phyloP scores from a whole-genome alignment of 495 filamentous ascomycete species.

The Hypoxylon lenormandii region DNA sequence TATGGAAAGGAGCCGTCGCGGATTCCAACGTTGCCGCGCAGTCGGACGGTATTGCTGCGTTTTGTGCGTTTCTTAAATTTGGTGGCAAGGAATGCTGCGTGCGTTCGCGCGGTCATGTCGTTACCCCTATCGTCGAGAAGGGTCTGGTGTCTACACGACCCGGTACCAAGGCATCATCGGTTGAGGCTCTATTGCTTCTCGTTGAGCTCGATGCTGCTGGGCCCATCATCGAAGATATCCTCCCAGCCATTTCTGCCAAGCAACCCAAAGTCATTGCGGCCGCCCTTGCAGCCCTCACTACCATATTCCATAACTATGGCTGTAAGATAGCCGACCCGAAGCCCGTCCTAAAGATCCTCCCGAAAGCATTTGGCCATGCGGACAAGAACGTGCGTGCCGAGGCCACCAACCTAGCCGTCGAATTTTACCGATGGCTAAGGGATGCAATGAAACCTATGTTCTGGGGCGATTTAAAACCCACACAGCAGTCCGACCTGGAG shows the following conservation, averaged over 20 bases:
- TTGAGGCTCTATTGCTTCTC: constrained; percentile 88
- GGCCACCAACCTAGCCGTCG: constrained; percentile 88
- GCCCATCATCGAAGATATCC: constrained; percentile 88
- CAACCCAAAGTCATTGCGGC: constrained; percentile 93
- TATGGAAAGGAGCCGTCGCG: constrained; percentile 92
- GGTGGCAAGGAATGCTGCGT: constrained; percentile 81
- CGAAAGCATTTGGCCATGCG: constrained; percentile 92
- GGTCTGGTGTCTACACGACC: constrained; percentile 87
- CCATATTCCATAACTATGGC: constrained; percentile 90
- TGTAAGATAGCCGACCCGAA: constrained; percentile 98
- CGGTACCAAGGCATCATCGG: constrained; percentile 83
- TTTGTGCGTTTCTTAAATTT: constrained; percentile 90
- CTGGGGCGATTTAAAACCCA: constrained; percentile 93
- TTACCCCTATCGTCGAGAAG: constrained; percentile 88
- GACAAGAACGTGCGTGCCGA: constrained; percentile 99
- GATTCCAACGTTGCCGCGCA: constrained; percentile 99
- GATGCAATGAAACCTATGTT: constrained; percentile 99
- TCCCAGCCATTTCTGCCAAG: constrained; percentile 88
- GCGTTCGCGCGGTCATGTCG: constrained; percentile 78
- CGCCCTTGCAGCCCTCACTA: constrained; percentile 78
- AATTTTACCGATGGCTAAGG: constrained; percentile 95
- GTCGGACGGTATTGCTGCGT: constrained; percentile 85
- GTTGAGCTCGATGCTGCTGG: constrained; percentile 89
- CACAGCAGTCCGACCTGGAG: constrained; percentile 93
- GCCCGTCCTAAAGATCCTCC: constrained; percentile 87